Evolutionary conservation across 2,329 filamentous ascomycete genomes (phyloP), one percentile per base, ranked within the genome.

Genomic region (Penicillium sp.): DNA sequence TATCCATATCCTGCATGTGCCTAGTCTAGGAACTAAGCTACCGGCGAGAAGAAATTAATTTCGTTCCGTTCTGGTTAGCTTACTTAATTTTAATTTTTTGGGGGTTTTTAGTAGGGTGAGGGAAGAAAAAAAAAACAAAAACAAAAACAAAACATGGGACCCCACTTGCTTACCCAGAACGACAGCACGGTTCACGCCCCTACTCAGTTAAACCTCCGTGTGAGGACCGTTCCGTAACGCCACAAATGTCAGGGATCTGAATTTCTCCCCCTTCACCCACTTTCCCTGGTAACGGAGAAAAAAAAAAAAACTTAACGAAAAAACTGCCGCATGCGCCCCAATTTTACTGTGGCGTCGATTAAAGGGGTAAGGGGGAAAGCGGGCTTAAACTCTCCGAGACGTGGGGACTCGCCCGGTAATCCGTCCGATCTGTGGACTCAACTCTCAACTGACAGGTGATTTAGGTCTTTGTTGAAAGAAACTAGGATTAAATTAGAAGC

Each of bases 341-440:
- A 52, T 47, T 48, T 50, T 48, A 48, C 26, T 43, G 54, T 57
- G 59, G 61, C 53, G 52, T 57, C 46, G 58, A 26, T 58, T 46
- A 58, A 55, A 50, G 61, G 55, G 54, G 54, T 50, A 45, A 55
- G 59, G 45, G 48, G 39, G 60, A 19, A 45, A 45, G 4, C 19
- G 50, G 51, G 43, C 49, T 61, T 59, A 55, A 62, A 61, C 48
- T 64, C 61, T 62, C 59, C 62, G 55, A 59, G 46, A 23, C 52
- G 60, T 66, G 64, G 63, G 50, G 60, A 61, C 58, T 49, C 42
- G 46, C 54, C 64, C 59, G 62, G 61, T 62, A 68, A 70, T 67
- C 66, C 62, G 62, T 62, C 70, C 68, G 69, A 71, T 63, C 64
- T 64, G 39, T 19, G 10, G 35, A 19, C 59, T 65, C 66, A 57